These are phyloP conservation scores for Lactarius sp. DNA, from an alignment of 768 basidiomycete genomes.

Conservation along the genomic window DNA sequence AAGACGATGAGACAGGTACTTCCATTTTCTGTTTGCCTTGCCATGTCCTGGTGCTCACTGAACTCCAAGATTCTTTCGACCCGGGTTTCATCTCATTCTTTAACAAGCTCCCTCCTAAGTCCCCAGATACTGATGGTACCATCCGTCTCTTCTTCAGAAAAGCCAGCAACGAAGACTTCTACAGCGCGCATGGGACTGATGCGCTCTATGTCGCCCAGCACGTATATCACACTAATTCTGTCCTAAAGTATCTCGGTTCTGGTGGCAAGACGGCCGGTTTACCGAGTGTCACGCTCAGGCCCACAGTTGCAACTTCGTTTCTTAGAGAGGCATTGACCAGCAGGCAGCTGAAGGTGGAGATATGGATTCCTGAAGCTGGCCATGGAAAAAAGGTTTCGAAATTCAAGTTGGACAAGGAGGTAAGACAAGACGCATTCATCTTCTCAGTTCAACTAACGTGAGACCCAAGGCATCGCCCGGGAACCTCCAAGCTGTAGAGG, in stretches of 20 bases:
- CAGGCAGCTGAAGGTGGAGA: slow-evolving; percentile 88
- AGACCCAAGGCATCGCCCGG: slow-evolving; percentile 63
- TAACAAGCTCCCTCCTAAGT: slow-evolving; percentile 53
- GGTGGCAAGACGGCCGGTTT: slow-evolving; percentile 56
- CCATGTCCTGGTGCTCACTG: not conserved
- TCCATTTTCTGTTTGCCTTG: not conserved
- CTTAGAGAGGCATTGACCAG: slow-evolving; percentile 85
- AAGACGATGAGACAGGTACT: slow-evolving; percentile 38
- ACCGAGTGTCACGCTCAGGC: slow-evolving; percentile 73
- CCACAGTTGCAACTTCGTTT: slow-evolving; percentile 71
- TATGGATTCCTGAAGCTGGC: slow-evolving; percentile 72
- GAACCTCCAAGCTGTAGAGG: slow-evolving; percentile 52
- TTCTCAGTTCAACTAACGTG: not conserved
- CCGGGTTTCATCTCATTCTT: slow-evolving; percentile 72
- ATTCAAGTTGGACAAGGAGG: slow-evolving; percentile 81
- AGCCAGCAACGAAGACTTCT: slow-evolving; percentile 54
- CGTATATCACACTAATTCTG: slow-evolving; percentile 83
- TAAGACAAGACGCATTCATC: slow-evolving; percentile 29
- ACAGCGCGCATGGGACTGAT: slow-evolving; percentile 84
- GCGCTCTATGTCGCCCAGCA: slow-evolving; percentile 83
- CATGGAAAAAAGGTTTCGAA: slow-evolving; percentile 70
- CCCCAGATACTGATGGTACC: slow-evolving; percentile 66
- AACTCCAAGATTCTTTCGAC: slow-evolving; percentile 18
- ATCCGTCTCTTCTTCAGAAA: slow-evolving; percentile 82
- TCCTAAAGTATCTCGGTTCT: slow-evolving; percentile 84